Evolutionary conservation across 345 rosid species (phyloP).

Genomic region (Corchorus olitorius): DNA sequence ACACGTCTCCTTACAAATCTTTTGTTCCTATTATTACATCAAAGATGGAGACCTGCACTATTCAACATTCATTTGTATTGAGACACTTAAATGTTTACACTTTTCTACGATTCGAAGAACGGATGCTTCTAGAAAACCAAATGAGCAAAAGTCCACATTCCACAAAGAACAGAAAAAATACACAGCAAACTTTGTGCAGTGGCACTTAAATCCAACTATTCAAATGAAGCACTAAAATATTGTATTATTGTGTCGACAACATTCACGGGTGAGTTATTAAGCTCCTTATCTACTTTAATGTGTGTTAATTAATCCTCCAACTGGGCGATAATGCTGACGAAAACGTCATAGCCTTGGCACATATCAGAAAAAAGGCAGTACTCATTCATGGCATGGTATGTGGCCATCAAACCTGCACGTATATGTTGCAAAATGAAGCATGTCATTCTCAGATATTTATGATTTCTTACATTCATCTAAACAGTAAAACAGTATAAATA

Average conservation of each 20-base stretch:
- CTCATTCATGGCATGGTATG: slow-evolving; percentile 96
- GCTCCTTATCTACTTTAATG: slow-evolving; percentile 18
- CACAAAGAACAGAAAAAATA: not conserved
- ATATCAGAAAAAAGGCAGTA: slow-evolving; percentile 89
- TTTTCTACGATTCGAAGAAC: too few species aligned
- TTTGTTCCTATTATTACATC: not conserved
- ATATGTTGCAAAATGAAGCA: not conserved
- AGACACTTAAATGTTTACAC: not conserved
- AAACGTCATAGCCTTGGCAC: slow-evolving; percentile 88
- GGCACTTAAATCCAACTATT: not conserved
- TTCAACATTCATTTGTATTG: not conserved
- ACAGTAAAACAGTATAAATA: not conserved
- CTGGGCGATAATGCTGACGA: slow-evolving; percentile 70
- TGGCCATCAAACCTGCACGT: slow-evolving; percentile 85
- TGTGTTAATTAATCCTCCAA: slow-evolving; percentile 53
- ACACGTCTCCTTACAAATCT: too few species aligned
- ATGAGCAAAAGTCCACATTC: not conserved
- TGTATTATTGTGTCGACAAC: not conserved
- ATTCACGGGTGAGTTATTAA: not conserved
- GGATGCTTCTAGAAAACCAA: not conserved
- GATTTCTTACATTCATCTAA: not conserved
- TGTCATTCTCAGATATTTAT: not conserved
- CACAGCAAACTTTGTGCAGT: slow-evolving; percentile 18
- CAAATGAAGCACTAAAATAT: slow-evolving; percentile 17
- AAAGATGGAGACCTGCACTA: not conserved